Evolutionary conservation across 768 basidiomycete species (phyloP), one percentile per base, ranked within the genome.

Genomic region (Panaeolus cyanescens): DNA sequence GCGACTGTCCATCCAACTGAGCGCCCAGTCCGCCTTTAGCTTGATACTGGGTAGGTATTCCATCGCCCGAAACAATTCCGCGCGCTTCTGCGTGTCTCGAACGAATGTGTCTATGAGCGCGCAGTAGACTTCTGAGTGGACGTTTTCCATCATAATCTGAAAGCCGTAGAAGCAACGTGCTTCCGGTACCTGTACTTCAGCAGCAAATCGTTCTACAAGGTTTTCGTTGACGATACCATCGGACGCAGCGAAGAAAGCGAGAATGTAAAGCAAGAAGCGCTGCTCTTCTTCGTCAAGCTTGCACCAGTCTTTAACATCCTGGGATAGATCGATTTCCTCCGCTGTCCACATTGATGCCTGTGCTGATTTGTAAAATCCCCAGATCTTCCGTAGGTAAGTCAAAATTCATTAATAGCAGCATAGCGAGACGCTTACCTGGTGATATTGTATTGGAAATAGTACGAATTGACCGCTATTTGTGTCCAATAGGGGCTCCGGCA

Each of bases 141-240:
- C 89, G 72, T 97, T 98, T 70, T 97, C 95, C 89, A 97, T 98
- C 96, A 97, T 97, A 69, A 98, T 95, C 71, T 98, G 96, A 80
- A 96, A 97, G 9, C 96, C 96, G 70, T 97, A 98, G 77, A 98
- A 98, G 73, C 93, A 96, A 5, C 95, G 90, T 2, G 94, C 96
- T 72, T 97, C 96, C 3, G 95, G 93, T 2, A 81, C 85, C 71
- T 98, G 96, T 1, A 98, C 93, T 72, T 98, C 96, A 59, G 87
- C 88, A 15, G 92, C 94, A 76, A 98, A 97, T 4, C 95, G 91
- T 74, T 96, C 95, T 37, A 97, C 82, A 1, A 98, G 83, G 74
- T 98, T 98, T 71, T 97, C 96, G 74, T 97, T 97, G 67, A 98
- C 95, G 62, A 97, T 97, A 32, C 95, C 95, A 65, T 97, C 94